Evolutionary conservation across 805 yeast genomes (phyloP).

Genomic region (Candida tibetensis): DNA sequence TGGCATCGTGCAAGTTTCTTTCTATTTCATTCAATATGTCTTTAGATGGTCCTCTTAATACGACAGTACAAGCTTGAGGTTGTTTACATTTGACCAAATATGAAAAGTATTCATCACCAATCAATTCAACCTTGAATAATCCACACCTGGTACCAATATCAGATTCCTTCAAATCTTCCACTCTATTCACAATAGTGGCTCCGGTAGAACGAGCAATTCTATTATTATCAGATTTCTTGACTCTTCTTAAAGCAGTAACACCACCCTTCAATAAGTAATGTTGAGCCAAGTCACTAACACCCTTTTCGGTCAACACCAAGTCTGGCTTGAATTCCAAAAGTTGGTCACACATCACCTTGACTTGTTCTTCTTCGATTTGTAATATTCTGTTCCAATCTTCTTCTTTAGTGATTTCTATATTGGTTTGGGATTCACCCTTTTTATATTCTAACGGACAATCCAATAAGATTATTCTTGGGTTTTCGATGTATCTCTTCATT

Average conservation of each 20-base stretch:
- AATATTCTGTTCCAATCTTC: slow-evolving; percentile 94
- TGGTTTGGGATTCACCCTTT: slow-evolving; percentile 98
- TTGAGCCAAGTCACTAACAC: slow-evolving; percentile 96
- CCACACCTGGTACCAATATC: slow-evolving; percentile 92
- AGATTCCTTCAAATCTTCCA: slow-evolving; percentile 87
- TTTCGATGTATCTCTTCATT: slow-evolving; percentile 85
- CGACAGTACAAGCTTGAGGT: slow-evolving; percentile 90
- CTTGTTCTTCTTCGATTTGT: slow-evolving; percentile 98
- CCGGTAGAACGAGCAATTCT: slow-evolving; percentile 97
- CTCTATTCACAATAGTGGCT: slow-evolving; percentile 93
- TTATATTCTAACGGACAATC: slow-evolving; percentile 98
- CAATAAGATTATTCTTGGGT: slow-evolving; percentile 83
- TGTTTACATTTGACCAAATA: slow-evolving; percentile 74
- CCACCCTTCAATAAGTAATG: slow-evolving; percentile 93
- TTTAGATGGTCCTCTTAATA: slow-evolving; percentile 94
- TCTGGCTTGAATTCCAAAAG: slow-evolving; percentile 85
- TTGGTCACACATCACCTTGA: slow-evolving; percentile 79
- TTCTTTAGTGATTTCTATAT: slow-evolving; percentile 94
- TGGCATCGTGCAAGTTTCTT: slow-evolving; percentile 95
- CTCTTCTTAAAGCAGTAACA: slow-evolving; percentile 89
- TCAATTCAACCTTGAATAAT: slow-evolving; percentile 84
- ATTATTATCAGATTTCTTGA: slow-evolving; percentile 91
- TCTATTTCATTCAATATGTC: slow-evolving; percentile 95
- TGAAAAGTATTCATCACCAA: slow-evolving; percentile 96
- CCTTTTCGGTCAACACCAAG: slow-evolving; percentile 95